Evolutionary conservation across 2,329 filamentous ascomycete species (phyloP).

Genomic region (Didymellaceae sp.): DNA sequence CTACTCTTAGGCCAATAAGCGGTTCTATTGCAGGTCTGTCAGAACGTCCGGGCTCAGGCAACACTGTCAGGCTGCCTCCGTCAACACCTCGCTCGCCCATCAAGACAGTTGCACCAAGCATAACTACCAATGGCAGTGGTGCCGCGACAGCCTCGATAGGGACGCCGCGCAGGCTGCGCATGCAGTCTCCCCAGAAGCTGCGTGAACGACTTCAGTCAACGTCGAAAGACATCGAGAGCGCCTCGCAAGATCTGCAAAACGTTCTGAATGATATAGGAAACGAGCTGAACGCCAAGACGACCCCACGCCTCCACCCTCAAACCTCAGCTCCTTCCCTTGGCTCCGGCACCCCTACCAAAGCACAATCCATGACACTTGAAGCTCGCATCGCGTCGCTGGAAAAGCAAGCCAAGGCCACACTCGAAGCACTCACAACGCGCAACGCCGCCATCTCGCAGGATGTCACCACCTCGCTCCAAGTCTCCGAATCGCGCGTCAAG

Average conservation of each 20-base stretch:
- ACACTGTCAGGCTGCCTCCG: conserved; percentile 65
- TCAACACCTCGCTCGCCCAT: conserved; percentile 39
- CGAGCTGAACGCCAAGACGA: conserved; percentile 67
- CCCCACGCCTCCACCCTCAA: conserved; percentile 42
- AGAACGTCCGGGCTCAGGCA: conserved; percentile 58
- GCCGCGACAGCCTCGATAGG: conserved; percentile 21
- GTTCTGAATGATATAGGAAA: conserved; percentile 82
- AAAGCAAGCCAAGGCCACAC: conserved; percentile 62
- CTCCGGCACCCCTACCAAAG: conserved; percentile 18
- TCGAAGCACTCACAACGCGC: conserved; percentile 43
- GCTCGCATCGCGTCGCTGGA: conserved; percentile 71
- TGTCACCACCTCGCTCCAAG: conserved; percentile 72
- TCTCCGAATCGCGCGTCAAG: conserved; percentile 78
- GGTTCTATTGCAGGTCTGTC: conserved; percentile 53
- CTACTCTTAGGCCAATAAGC: conserved; percentile 53
- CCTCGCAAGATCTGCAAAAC: conserved; percentile 72
- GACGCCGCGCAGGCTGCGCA: conserved; percentile 45
- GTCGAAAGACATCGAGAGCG: conserved; percentile 73
- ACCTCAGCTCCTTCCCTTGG: conserved; percentile 37
- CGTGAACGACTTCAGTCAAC: conserved; percentile 86
- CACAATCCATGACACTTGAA: conserved; percentile 50
- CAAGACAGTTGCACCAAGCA: conserved; percentile 24
- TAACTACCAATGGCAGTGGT: background rate
- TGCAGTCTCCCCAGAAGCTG: conserved; percentile 70
- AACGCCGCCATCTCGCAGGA: conserved; percentile 67